Base-by-base conservation (phyloP, 148 eudicot genomes). In the Agrostemma githago region DNA sequence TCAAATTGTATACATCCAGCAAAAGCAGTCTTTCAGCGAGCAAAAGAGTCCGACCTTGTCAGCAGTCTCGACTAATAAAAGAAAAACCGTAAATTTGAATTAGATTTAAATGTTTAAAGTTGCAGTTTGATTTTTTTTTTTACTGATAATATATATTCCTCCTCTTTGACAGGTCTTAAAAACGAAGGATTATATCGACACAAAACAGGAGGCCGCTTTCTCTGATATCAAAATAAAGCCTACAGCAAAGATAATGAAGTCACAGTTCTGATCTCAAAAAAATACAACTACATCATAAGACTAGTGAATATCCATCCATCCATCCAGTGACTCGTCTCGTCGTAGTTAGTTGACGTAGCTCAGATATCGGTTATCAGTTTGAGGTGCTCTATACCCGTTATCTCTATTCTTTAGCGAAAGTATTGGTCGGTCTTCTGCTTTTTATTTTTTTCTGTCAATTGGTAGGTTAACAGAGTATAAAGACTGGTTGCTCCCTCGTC, bases 161-260 rank as follows among this genome's bases (percentile, higher is more conserved):
- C 15, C 65, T 16, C 15, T 64, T 66, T 20, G 66, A 11, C 88
- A 95, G 99, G 99, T 95, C 40, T 92, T 95, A 51, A 95, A 92
- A 84, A 92, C 99, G 34, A 88, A 84, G 86, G 99, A 95, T 77
- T 95, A 92, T 82, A 81, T 92, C 39, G 88, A 90, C 9, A 88
- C 88, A 14, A 96, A 90, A 72, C 94, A 95, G 79, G 78, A 40
- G 48, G 66, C 58, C 68, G 79, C 97, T 5, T 90, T 82, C 62
- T 76, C 78, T 41, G 88, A 90, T 80, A 84, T 95, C 46, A 85
- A 72, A 71, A 73, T 95, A 81, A 88, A 83, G 83, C 97, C 99
- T 42, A 82, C 86, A 41, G 79, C 80, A 58, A 88, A 89, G 92
- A 88, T 95, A 48, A 43, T 89, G 85, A 92, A 92, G 80, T 85